These are phyloP conservation scores for Sutorius australiensis DNA, from an alignment of 768 basidiomycete genomes.

Conservation along the genomic window DNA sequence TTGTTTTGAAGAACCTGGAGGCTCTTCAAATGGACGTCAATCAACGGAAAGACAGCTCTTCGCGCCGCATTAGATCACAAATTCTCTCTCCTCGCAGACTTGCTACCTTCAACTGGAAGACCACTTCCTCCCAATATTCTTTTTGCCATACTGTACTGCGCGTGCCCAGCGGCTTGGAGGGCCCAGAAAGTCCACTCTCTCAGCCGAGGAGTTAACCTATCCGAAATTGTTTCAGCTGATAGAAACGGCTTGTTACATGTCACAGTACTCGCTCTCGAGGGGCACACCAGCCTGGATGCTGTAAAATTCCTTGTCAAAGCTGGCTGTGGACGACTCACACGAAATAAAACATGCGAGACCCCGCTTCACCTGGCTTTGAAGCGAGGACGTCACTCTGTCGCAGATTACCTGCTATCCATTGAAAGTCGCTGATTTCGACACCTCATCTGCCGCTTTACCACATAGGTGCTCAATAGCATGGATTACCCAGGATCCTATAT, in stretches of 20 bases:
- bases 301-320: neutral
- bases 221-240: neutral
- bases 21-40: neutral
- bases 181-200: neutral
- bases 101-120: neutral
- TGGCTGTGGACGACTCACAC: neutral
- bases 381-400: neutral
- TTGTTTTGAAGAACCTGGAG: conserved; percentile 1
- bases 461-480: neutral
- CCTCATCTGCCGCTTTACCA: no score
- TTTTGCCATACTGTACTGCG: neutral
- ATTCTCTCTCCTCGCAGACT: neutral
- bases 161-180: neutral
- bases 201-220: neutral
- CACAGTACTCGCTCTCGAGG: neutral
- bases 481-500: neutral
- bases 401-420: neutral
- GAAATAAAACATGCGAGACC: neutral
- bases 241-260: neutral
- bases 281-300: neutral
- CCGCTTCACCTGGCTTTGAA: neutral
- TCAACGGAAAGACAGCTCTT: conserved; percentile 6
- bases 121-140: neutral
- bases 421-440: neutral
- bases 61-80: conserved; percentile 1